A percentile compares a stretch with the other conserved stretches of the same genome.
These are phyloP conservation scores for Aureobasidium sp. DNA, from an alignment of 2,329 filamentous ascomycete species.

Conservation along the genomic window DNA sequence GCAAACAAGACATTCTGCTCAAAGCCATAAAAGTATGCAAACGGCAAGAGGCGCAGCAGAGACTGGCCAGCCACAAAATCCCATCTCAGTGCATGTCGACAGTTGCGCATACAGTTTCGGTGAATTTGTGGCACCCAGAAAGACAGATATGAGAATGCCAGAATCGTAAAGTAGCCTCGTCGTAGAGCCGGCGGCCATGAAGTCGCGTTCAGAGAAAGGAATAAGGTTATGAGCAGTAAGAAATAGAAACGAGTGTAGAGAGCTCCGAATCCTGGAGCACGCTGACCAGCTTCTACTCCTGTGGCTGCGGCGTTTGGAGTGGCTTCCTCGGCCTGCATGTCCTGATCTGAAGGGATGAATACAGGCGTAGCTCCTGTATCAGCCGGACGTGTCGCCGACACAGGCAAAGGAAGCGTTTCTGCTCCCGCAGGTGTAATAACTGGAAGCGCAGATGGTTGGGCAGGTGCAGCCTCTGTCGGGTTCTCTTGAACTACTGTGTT, in stretches of 20 bases:
- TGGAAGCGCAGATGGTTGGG: slow-evolving; percentile 21
- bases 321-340: slow-evolving; percentile 36
- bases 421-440: slow-evolving; percentile 25
- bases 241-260: slow-evolving; percentile 59
- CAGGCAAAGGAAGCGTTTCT: slow-evolving; percentile 43
- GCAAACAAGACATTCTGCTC: slow-evolving; percentile 76
- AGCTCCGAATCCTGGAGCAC: slow-evolving; percentile 41
- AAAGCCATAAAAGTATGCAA: slow-evolving; percentile 78
- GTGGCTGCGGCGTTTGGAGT: slow-evolving; percentile 28
- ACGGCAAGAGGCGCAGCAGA: slow-evolving; percentile 66
- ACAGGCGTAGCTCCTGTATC: slow-evolving; percentile 48
- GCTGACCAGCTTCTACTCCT: slow-evolving; percentile 25
- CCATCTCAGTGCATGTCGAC: slow-evolving; percentile 84
- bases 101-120: slow-evolving; percentile 85
- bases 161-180: slow-evolving; percentile 51
- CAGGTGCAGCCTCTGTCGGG: slow-evolving; percentile 14
- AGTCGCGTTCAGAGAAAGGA: slow-evolving; percentile 53
- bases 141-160: slow-evolving; percentile 73
- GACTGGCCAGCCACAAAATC: slow-evolving; percentile 84
- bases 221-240: slow-evolving; percentile 49
- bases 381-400: slow-evolving; percentile 32
- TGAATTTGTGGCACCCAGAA: slow-evolving; percentile 90
- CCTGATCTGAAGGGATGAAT: slow-evolving; percentile 55
- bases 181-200: slow-evolving; percentile 49
- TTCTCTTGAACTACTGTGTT: slow-evolving; percentile 5